Evolutionary conservation across 2,329 filamentous ascomycete genomes (phyloP), one percentile per base, ranked within the genome.

Genomic region (Phyllosticta ampelicida): DNA sequence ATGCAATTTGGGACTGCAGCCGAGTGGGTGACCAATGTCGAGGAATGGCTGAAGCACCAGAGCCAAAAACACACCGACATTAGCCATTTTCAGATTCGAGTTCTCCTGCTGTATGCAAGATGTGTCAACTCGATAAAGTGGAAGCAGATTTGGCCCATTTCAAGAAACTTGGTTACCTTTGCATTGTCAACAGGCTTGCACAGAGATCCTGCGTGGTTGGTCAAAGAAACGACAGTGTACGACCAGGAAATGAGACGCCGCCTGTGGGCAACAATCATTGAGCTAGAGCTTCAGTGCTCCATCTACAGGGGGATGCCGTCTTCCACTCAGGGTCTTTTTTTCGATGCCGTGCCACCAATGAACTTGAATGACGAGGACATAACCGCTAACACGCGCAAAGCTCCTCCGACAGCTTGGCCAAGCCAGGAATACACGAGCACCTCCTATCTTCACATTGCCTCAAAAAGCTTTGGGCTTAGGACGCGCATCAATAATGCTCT

Each of bases 211-310:
- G 60, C 62, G 3, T 72, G 63, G 60, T 72, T 61, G 62, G 29
- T 53, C 28, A 57, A 55, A 50, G 56, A 54, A 51, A 56, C 51
- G 6, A 58, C 30, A 9, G 53, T 51, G 21, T 77, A 78, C 28
- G 76, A 80, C 48, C 75, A 77, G 56, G 77, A 80, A 60, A 77
- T 80, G 75, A 75, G 80, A 55, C 74, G 78, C 55, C 74, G 81
- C 50, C 68, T 84, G 2, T 84, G 81, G 81, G 74, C 73, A 1
- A 81, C 80, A 1, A 78, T 82, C 9, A 68, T 79, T 9, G 80
- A 84, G 62, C 67, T 83, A 23, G 80, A 84, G 58, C 65, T 82
- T 1, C 80, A 83, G 62, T 74, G 78, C 0, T 78, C 79, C 0
- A 68, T 83, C 13, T 79, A 83, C 61, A 73, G 74, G 11, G 81